A percentile compares a stretch with the other conserved stretches of the same genome.
These are phyloP conservation scores for Phytophthora citrophthora DNA, from an alignment of 352 stramenopile genomes.

Conservation along the genomic window DNA sequence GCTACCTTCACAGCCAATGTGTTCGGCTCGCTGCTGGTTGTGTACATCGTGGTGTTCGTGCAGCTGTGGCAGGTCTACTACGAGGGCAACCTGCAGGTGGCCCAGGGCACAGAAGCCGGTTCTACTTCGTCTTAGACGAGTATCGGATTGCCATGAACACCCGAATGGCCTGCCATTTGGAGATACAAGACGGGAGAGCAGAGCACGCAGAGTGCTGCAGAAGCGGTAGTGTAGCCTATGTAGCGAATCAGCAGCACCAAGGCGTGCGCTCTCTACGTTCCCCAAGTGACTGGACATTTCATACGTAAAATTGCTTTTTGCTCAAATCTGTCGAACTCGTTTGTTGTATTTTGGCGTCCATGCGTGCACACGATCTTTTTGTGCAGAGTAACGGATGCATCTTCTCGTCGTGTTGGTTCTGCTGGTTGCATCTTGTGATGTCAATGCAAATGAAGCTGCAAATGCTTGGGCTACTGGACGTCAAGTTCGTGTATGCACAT, in stretches of 20 bases:
- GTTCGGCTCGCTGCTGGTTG: slow-evolving; percentile 82
- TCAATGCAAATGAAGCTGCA: slow-evolving; percentile 7
- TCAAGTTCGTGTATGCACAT: slow-evolving; percentile 36
- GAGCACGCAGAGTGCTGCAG: slow-evolving; percentile 25
- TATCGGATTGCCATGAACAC: slow-evolving; percentile 25
- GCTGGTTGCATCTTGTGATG: background rate
- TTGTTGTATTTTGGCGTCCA: too few species aligned
- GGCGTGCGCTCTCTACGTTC: slow-evolving; percentile 14
- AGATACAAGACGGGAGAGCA: slow-evolving; percentile 4
- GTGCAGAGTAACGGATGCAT: slow-evolving; percentile 21
- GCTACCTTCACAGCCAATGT: slow-evolving; percentile 87
- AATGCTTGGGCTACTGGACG: slow-evolving; percentile 6
- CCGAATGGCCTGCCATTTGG: slow-evolving; percentile 5
- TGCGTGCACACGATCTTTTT: slow-evolving; percentile 11
- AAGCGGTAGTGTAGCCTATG: slow-evolving; percentile 47
- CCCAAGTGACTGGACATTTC: slow-evolving; percentile 40
- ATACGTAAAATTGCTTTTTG: slow-evolving; percentile 46
- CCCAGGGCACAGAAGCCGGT: slow-evolving; percentile 44
- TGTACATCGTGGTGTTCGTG: slow-evolving; percentile 88
- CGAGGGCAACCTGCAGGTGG: slow-evolving; percentile 67
- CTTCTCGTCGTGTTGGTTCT: slow-evolving; percentile 2
- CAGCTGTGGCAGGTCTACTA: slow-evolving; percentile 91
- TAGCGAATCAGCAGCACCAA: slow-evolving; percentile 37
- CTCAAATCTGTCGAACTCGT: background rate
- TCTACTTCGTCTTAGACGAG: slow-evolving; percentile 35